These are phyloP conservation scores for Yamadazyma triangularis DNA, from an alignment of 1,139 yeast species.

Conservation along the genomic window DNA sequence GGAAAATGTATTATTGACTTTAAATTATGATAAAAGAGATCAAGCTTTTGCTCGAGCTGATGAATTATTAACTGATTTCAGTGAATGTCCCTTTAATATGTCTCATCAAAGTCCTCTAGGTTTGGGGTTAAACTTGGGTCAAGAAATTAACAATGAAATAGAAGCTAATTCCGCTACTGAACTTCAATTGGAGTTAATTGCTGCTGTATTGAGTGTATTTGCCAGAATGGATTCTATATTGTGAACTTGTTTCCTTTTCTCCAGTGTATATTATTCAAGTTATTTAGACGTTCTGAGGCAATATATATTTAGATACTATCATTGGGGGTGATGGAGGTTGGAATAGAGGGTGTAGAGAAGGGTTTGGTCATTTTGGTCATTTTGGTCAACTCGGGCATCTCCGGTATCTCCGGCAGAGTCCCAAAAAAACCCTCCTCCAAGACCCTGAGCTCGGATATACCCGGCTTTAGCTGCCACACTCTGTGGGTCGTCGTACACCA, in stretches of 20 bases:
- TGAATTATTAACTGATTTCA: conserved; percentile 74
- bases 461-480: conserved; percentile 56
- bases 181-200: conserved; percentile 79
- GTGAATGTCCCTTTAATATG: conserved; percentile 79
- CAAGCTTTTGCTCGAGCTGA: conserved; percentile 92
- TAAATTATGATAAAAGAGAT: conserved; percentile 88
- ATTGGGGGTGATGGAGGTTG: no score
- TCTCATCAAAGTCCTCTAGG: conserved; percentile 58
- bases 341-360: no score
- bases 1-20: conserved; percentile 77
- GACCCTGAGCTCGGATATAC: conserved; percentile 41
- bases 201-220: conserved; percentile 72
- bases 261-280: no score
- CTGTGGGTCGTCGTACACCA: conserved; percentile 61
- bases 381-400: no score
- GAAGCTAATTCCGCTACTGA: conserved; percentile 54
- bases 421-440: conserved; percentile 96
- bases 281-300: no score
- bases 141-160: conserved; percentile 65
- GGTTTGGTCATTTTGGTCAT: no score
- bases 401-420: conserved; percentile 86
- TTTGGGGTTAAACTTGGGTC: conserved; percentile 70
- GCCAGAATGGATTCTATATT: conserved; percentile 56
- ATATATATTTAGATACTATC: no score
- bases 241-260: no score